These are phyloP conservation scores for Globisporangium middletonii DNA, from an alignment of 352 stramenopile genomes.

Conservation along the genomic window DNA sequence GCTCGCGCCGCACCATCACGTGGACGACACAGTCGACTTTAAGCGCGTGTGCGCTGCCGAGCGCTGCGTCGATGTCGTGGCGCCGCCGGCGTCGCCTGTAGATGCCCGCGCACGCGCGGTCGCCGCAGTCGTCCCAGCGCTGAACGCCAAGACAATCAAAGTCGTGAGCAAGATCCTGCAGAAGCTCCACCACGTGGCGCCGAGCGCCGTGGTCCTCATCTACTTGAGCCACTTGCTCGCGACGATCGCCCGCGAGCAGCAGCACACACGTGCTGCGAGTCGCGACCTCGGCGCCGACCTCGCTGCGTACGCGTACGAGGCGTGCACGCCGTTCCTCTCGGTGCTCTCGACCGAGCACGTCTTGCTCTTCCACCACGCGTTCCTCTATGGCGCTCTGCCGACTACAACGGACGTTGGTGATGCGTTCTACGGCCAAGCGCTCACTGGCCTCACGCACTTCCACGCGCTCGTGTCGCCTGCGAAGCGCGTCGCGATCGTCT, in stretches of 20 bases:
- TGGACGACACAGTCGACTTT: slow-evolving; percentile 26
- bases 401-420: slow-evolving; percentile 14
- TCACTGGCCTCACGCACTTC: slow-evolving; percentile 30
- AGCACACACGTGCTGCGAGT: slow-evolving; percentile 8
- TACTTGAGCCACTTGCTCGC: slow-evolving; percentile 47
- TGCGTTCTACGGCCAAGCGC: slow-evolving; percentile 50
- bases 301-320: slow-evolving; percentile 61
- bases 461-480: slow-evolving; percentile 26
- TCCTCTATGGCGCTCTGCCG: slow-evolving; percentile 22
- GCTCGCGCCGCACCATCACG: slow-evolving; percentile 9
- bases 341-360: slow-evolving; percentile 65
- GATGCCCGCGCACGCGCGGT: slow-evolving; percentile 19
- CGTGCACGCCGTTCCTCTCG: slow-evolving; percentile 53
- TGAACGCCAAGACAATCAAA: slow-evolving; percentile 61
- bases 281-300: slow-evolving; percentile 26
- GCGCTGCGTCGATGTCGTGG: slow-evolving; percentile 32
- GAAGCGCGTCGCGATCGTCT: slow-evolving; percentile 50
- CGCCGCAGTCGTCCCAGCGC: slow-evolving; percentile 35
- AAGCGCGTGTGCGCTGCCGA: slow-evolving; percentile 48
- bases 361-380: slow-evolving; percentile 44
- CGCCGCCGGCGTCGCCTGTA: background rate
- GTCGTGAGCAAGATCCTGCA: slow-evolving; percentile 69
- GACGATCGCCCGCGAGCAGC: slow-evolving; percentile 43
- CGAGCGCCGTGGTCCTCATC: slow-evolving; percentile 63
- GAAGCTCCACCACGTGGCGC: slow-evolving; percentile 50